Conservation (phyloP, 2,329 filamentous ascomycete genomes). For the Colletotrichum brevisporum region DNA sequence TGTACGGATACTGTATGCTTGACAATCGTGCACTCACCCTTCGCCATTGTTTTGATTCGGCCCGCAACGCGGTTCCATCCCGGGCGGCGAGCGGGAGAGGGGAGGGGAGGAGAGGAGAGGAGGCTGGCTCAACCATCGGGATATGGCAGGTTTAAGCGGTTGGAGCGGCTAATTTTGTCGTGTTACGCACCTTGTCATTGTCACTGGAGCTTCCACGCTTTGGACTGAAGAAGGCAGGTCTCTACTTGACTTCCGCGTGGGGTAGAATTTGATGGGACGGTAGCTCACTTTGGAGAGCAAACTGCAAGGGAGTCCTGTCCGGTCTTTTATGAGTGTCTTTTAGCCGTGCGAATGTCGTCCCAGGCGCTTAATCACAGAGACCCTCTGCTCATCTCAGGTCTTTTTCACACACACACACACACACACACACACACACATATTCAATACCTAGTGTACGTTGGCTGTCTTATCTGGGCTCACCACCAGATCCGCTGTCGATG, state of each 20-base stretch:
- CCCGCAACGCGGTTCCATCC: not conserved
- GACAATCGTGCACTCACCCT: too few relatives aligned
- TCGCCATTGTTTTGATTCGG: slow-evolving; percentile 1
- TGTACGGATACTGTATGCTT: too few relatives aligned
- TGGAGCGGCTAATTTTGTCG: slow-evolving; percentile 41
- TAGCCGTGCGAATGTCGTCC: slow-evolving; percentile 21
- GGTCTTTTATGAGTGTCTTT: not conserved
- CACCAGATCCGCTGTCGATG: slow-evolving; percentile 9
- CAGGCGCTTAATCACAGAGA: not conserved
- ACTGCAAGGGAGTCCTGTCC: slow-evolving; percentile 7
- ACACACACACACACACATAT: not conserved
- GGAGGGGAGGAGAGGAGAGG: not conserved
- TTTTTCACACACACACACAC: not conserved
- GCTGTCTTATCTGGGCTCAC: slow-evolving; percentile 28
- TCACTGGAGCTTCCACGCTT: slow-evolving; percentile 32
- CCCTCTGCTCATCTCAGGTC: slow-evolving; percentile 14
- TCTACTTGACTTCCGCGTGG: not conserved
- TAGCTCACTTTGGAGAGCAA: too few relatives aligned
- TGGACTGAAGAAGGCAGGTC: too few relatives aligned
- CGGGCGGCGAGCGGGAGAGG: not conserved
- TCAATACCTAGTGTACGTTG: not conserved
- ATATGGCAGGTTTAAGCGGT: slow-evolving; percentile 39
- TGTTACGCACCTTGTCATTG: slow-evolving; percentile 34
- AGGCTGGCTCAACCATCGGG: not conserved
- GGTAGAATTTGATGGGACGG: not conserved